Percentiles rank a stretch among this genome's conserved stretches.
Conservation (phyloP, 345 rosid genomes). For the Brassica cretica region DNA sequence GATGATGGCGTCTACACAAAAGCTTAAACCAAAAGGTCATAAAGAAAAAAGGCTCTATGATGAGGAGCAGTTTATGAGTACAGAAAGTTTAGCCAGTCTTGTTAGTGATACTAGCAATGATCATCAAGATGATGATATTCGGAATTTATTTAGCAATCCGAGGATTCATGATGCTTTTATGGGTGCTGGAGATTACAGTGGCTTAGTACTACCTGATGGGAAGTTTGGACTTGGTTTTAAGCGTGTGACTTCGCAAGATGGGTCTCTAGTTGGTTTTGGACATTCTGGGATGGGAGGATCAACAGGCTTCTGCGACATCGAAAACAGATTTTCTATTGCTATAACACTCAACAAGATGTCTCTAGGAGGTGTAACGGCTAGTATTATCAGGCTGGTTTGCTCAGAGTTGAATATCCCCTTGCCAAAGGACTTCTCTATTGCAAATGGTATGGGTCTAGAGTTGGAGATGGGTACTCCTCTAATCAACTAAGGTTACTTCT, state of each 20-base stretch:
- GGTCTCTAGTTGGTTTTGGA: constrained; percentile 70
- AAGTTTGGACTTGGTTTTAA: constrained; percentile 82
- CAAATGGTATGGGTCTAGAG: constrained; percentile 26
- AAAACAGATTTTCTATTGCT: constrained; percentile 78
- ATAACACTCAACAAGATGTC: constrained; percentile 91
- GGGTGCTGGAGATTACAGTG: constrained; percentile 66
- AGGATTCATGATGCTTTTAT: constrained; percentile 74
- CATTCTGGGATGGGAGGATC: constrained; percentile 98
- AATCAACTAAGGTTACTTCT: constrained; percentile 51
- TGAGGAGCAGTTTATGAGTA: constrained; percentile 18
- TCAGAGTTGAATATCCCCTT: constrained; percentile 77
- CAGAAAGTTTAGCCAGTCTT: constrained; percentile 45
- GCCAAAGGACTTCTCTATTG: constrained; percentile 51
- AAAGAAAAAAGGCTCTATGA: constrained; percentile 27
- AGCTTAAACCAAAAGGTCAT: constrained; percentile 37
- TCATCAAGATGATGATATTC: constrained; percentile 16
- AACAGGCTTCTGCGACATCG: constrained; percentile 74
- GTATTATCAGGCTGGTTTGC: constrained; percentile 66
- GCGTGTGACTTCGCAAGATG: constrained; percentile 53
- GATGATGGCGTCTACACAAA: constrained; percentile 25
- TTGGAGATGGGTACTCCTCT: constrained; percentile 40
- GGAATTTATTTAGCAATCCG: constrained; percentile 49
- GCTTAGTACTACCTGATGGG: constrained; percentile 54
- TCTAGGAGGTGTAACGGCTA: constrained; percentile 61
- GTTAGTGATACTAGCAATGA: constrained; percentile 37